These are phyloP conservation scores for Plectosphaerella sp. DNA, from an alignment of 2,329 filamentous ascomycete species.

Conservation along the genomic window DNA sequence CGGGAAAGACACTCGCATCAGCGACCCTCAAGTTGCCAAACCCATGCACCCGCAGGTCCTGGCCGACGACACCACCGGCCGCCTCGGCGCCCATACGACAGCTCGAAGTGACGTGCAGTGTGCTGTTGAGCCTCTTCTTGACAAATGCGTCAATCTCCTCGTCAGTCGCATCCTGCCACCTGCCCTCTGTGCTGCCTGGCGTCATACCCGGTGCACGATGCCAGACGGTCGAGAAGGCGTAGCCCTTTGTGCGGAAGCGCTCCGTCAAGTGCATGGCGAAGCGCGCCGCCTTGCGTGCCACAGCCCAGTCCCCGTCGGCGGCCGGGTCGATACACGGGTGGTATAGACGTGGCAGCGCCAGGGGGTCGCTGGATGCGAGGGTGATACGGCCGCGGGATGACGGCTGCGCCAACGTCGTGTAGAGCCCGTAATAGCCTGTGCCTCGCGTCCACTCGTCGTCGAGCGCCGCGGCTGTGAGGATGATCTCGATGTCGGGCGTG, in stretches of 20 bases:
- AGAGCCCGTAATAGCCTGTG: constrained; percentile 17
- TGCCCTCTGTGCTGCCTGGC: background rate
- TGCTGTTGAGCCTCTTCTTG: background rate
- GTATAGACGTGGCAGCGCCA: constrained; percentile 21
- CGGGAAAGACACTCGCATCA: constrained; percentile 23
- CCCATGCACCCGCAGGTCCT: constrained; percentile 11
- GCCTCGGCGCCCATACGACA: constrained; percentile 12
- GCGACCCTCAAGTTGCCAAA: constrained; percentile 14
- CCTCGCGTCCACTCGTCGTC: constrained; percentile 18
- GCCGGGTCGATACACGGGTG: constrained; percentile 24
- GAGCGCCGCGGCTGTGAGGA: constrained; percentile 32
- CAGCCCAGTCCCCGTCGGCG: constrained; percentile 15
- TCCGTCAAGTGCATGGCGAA: constrained; percentile 24
- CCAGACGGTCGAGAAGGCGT: constrained; percentile 12
- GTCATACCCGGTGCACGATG: constrained; percentile 3
- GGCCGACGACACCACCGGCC: constrained; percentile 8
- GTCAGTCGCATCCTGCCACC: constrained; percentile 20
- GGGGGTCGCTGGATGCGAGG: constrained; percentile 28
- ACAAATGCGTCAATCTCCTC: constrained; percentile 22
- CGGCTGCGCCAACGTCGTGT: constrained; percentile 22
- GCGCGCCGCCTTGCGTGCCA: constrained; percentile 19
- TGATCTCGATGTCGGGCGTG: constrained; percentile 24
- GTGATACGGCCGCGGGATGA: constrained; percentile 22
- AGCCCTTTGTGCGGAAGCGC: constrained; percentile 19
- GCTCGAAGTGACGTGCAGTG: constrained; percentile 8